Evolutionary conservation across 495 filamentous ascomycete species (phyloP).

Genomic region (Acidiella bohemica): DNA sequence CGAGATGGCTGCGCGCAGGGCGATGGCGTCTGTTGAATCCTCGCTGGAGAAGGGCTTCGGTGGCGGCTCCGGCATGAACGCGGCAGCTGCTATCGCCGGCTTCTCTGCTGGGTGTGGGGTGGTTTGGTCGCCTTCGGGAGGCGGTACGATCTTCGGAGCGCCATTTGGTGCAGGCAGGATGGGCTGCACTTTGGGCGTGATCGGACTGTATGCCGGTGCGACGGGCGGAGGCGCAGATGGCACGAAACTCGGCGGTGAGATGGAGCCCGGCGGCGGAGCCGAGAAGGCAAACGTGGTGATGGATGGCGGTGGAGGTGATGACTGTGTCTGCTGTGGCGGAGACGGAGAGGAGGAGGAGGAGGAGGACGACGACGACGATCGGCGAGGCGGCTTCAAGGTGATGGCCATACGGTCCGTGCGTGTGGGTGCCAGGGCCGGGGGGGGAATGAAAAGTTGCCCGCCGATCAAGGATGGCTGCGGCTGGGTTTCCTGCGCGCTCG

Average conservation of each 20-base stretch:
- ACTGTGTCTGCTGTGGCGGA: not conserved
- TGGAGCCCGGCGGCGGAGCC: slow-evolving; percentile 2
- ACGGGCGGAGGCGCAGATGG: slow-evolving; percentile 3
- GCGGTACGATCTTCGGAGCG: not conserved
- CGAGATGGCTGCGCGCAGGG: slow-evolving; percentile 63
- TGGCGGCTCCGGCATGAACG: slow-evolving; percentile 38
- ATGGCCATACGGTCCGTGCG: slow-evolving; percentile 8
- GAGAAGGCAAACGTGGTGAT: slow-evolving; percentile 4
- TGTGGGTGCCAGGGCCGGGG: too few relatives aligned
- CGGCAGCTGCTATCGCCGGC: slow-evolving; percentile 8
- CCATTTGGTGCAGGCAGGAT: slow-evolving; percentile 2
- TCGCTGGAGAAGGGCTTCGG: slow-evolving; percentile 59
- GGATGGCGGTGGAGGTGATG: slow-evolving; percentile 1
- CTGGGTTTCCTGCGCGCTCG: too few relatives aligned
- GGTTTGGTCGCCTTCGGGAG: not conserved
- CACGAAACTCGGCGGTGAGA: not conserved
- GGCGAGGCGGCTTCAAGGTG: slow-evolving; percentile 1
- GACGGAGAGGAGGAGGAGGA: slow-evolving; percentile 2
- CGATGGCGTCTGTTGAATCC: slow-evolving; percentile 71
- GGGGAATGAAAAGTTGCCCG: too few relatives aligned
- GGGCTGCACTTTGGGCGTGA: slow-evolving; percentile 18
- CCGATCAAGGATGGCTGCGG: too few relatives aligned
- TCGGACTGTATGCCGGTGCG: slow-evolving; percentile 13
- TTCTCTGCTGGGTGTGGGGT: not conserved
- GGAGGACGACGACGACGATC: too few relatives aligned